Base-by-base conservation (phyloP, 2,329 filamentous ascomycete species). In the Ophiostoma tasmaniense region DNA sequence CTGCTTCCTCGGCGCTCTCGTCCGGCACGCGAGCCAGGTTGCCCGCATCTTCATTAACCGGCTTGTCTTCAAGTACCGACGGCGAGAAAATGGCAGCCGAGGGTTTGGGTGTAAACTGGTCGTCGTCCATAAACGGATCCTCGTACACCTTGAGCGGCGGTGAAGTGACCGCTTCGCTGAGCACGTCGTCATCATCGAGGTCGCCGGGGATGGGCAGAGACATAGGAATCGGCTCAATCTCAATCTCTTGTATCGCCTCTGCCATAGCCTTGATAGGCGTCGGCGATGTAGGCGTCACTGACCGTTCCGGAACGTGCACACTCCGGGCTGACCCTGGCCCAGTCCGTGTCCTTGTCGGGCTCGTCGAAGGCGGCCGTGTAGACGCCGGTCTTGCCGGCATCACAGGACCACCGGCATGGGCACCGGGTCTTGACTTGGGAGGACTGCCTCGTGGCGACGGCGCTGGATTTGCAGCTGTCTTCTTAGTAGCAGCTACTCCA, bases 71-170 rank as follows among this genome's bases (percentile, higher is more conserved):
- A 3, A 89, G 78, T 4, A 87, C 86, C 55, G 70, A 67, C 6
- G 84, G 81, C 0, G 77, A 76, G 55, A 77, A 81, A 39, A 83
- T 76, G 35, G 77, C 80, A n/a, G 82, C 77, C 1, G 77, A 75
- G 1, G 83, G 81, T 67, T 81, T 81, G 0, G 84, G 79, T 1
- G 81, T 80, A 7, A 79, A 74, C 64, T 84, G 79, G 28, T 84
- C 80, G 35, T 80, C 80, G 7, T 45, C 42, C 42, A 81, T 83
- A 70, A 87, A 84, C 1, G 87, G 87, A 71, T 89, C 87, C 73
- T 89, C 87, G 71, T 87, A 89, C 0, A 89, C 86, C 73, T 86
- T 81, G 17, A 87, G 74, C 1, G 79, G 73, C 62, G 78, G 79
- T 2, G 78, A 76, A 2, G 79, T 77, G 0, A 78, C 76, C 59